A percentile compares a stretch with the other conserved stretches of the same genome.
Evolutionary conservation across 129 eudicot genomes (phyloP).

Genomic region (Ambrosia trifida): DNA sequence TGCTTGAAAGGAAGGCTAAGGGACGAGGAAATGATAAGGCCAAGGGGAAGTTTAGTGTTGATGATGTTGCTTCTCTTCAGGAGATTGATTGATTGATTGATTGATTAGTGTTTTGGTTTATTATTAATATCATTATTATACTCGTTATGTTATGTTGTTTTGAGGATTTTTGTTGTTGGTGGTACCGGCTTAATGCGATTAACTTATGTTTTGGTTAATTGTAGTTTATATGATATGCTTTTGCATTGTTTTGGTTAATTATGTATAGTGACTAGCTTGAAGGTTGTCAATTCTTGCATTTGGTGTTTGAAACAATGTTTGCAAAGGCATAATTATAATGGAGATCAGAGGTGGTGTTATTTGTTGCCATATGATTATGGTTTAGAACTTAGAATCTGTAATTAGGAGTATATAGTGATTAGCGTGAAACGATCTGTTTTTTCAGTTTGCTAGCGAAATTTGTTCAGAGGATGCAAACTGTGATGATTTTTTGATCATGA

Average conservation of each 20-base stretch:
- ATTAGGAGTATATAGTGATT: not conserved
- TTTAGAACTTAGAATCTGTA: not conserved
- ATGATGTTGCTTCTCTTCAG: conserved; percentile 4
- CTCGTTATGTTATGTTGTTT: not conserved
- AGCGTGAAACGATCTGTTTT: not conserved
- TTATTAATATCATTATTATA: not conserved
- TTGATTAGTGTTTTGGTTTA: not conserved
- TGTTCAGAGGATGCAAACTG: not conserved
- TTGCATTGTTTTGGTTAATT: no score
- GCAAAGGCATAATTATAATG: no score
- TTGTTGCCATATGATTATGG: not conserved
- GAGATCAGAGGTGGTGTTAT: not conserved
- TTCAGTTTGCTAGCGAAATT: not conserved
- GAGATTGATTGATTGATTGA: conserved; percentile 19
- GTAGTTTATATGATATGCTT: no score
- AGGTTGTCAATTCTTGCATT: no score
- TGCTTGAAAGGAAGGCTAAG: conserved; percentile 15
- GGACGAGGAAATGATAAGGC: not conserved
- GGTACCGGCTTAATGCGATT: not conserved
- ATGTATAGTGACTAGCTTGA: no score
- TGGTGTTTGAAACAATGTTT: no score
- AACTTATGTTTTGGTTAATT: not conserved
- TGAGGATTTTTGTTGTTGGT: not conserved
- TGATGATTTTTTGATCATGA: not conserved
- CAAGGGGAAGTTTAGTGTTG: conserved; percentile 7